Conservation (phyloP, 2,329 filamentous ascomycete genomes). For the Ceratocystis colombiana region DNA sequence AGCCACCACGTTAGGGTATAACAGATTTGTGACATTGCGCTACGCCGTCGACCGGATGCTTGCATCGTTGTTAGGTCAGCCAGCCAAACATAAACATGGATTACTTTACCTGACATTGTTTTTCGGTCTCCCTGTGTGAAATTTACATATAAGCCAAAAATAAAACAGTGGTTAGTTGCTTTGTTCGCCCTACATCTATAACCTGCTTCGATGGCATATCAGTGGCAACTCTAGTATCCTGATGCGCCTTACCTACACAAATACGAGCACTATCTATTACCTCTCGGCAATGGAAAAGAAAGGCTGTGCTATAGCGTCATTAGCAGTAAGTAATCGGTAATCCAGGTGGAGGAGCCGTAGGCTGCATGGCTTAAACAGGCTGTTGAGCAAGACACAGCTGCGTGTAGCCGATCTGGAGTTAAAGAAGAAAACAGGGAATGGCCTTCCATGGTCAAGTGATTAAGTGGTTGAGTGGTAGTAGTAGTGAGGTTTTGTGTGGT, state of each 20-base stretch:
- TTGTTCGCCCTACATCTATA: neutral
- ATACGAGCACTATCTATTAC: neutral
- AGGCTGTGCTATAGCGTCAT: neutral
- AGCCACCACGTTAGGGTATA: neutral
- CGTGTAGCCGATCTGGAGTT: neutral
- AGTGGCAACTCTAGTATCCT: neutral
- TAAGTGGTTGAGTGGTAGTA: neutral
- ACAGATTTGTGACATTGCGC: neutral
- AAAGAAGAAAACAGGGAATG: neutral
- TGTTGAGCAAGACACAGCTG: slow-evolving; percentile 3
- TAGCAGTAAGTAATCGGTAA: neutral
- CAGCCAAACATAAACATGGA: neutral
- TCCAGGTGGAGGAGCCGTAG: neutral
- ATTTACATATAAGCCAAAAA: neutral
- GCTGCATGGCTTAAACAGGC: neutral
- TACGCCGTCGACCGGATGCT: neutral
- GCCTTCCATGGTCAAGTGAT: neutral
- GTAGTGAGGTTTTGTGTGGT: neutral
- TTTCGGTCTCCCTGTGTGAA: neutral
- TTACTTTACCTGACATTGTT: slow-evolving; percentile 1
- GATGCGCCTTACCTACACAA: neutral
- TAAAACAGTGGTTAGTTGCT: neutral
- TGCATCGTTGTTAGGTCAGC: neutral
- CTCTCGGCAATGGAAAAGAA: neutral
- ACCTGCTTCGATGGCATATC: neutral